Evolutionary conservation across 495 filamentous ascomycete genomes (phyloP).

Genomic region (Oleoguttula mirabilis): DNA sequence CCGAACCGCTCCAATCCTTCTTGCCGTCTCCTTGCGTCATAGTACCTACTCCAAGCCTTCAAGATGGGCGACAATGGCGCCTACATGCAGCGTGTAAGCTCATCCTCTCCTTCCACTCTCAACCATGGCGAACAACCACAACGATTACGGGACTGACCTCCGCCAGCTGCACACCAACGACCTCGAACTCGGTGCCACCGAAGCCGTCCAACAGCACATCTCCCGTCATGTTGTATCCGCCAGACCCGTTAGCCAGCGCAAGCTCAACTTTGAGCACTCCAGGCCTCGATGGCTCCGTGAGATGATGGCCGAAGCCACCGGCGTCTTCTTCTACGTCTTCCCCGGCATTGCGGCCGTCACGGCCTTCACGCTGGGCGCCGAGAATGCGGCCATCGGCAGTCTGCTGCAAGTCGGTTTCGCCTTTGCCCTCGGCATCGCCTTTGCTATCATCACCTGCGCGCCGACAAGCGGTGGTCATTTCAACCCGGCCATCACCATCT

Average conservation of each 20-base stretch:
- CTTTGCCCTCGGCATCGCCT: constrained; percentile 42
- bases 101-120: too few species aligned
- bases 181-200: constrained; percentile 38
- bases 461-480: constrained; percentile 41
- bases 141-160: not conserved
- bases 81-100: too few species aligned
- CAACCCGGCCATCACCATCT: constrained; percentile 34
- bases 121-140: not conserved
- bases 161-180: constrained; percentile 25
- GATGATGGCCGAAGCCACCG: constrained; percentile 38
- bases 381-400: constrained; percentile 31
- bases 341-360: constrained; percentile 38
- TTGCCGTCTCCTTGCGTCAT: too few species aligned
- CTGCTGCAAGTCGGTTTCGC: constrained; percentile 40
- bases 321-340: constrained; percentile 40
- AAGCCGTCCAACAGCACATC: constrained; percentile 37
- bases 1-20: too few species aligned
- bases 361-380: constrained; percentile 34
- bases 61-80: too few species aligned
- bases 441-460: constrained; percentile 43
- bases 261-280: constrained; percentile 39
- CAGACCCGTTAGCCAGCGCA: constrained; percentile 37
- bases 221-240: constrained; percentile 34
- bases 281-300: constrained; percentile 38
- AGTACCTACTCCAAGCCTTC: too few species aligned